Evolutionary conservation across 306 rosid species (phyloP), one percentile per base, ranked within the genome.

Genomic region (Medicago truncatula): DNA sequence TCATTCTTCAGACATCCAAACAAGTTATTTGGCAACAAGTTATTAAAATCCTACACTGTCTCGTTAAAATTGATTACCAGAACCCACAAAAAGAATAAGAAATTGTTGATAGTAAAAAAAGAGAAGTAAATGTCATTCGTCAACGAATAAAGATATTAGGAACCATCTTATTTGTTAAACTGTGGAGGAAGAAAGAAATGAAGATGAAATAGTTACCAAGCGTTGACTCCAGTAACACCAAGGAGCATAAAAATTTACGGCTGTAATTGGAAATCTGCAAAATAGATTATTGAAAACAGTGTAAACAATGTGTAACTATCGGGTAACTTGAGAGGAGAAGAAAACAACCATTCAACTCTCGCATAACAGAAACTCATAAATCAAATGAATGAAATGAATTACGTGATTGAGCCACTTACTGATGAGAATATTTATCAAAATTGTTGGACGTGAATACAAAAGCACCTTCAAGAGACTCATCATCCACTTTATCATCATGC

Each of bases 171-270:
- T 36, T 71, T 75, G 63, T 75, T 6, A 46, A 63, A 65, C 34
- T 40, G 59, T 1, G 58, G 52, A 25, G n/a, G 36, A 66, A 43
- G 57, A 7, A 16, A 83, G 46, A 47, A 7, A 78, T 43, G 52
- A 75, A 43, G 67, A 83, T 50, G 78, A 71, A 74, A 39, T 49
- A 79, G 39, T 88, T 92, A 95, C 99, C 97, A 95, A 81, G 59
- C 96, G 96, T 81, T 95, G 96, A 78, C 99, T 95, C 99, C 97
- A 95, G 73, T 86, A 87, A 85, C 99, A 95, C 99, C 99, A 95
- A 69, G 99, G 99, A 84, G 99, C 99, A 82, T 59, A 88, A 85
- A 95, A 95, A 40, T 95, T 95, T 75, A 92, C 89, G 60, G 82
- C 93, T 81, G 86, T 77, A 83, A 95, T 77, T 1, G 88, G 92